Base-by-base conservation (phyloP, 2,329 filamentous ascomycete species). In the Emericellopsis cladophorae region DNA sequence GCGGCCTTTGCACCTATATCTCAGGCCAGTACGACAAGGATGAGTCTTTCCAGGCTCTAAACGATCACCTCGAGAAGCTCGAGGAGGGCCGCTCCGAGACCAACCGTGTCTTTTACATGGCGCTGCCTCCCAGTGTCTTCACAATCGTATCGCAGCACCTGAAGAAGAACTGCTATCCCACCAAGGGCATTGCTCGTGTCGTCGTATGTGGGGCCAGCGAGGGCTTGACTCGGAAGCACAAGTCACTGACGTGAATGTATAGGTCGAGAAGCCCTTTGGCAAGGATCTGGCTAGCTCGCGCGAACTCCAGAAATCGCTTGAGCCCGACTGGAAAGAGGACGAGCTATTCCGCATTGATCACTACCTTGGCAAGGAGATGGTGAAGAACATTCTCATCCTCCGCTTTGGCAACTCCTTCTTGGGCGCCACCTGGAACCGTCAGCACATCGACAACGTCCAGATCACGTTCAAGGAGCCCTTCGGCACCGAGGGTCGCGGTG, bases 401-500 rank as follows among this genome's bases (percentile, higher is more conserved):
- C 79, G 93, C 59, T 98, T 98, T 60, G 93, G 92, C 54, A 98
- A 98, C 71, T 89, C 94, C 51, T 98, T 98, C 75, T 85, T 98
- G 54, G 89, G 89, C 50, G 90, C 92, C 35, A 98, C 90, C 44
- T 98, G 92, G 92, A 98, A 96, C 73, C 80, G 92, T 52, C 89
- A 95, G 64, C 90, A 96, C 73, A 98, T 98, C 68, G 92, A 96
- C 69, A 98, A 95, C 55, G 84, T 98, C 39, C 92, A 96, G 70
- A 96, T 98, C 59, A 87, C 92, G 37, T 98, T 98, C 76, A 98
- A 98, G 72, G 92, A 98, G 70, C 92, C 92, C 7, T 98, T 98
- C 56, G 93, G 92, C 52, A 98, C 92, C 18, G 92, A 98, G 63
- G 93, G 92, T 41, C 85, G 92, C 58, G 92, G 93, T 48, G 92